Conservation (phyloP, 2,329 filamentous ascomycete genomes). For the Alternaria burnsii region DNA sequence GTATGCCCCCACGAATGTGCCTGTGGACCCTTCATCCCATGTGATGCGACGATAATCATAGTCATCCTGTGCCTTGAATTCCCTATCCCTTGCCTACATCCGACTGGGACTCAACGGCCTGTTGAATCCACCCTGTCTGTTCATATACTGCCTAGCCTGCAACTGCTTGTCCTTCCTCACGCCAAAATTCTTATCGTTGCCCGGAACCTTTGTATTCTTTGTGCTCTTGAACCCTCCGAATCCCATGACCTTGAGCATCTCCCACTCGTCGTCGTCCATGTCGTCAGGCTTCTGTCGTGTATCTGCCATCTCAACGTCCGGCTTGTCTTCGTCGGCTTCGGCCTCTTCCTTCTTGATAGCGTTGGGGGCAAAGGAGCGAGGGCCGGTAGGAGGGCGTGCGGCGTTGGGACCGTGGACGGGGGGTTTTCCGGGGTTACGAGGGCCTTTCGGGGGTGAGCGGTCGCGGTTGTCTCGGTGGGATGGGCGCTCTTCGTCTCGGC, state of each 20-base stretch:
- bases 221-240: conserved; percentile 87
- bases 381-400: conserved; percentile 18
- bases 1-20: too few species aligned
- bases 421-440: conserved; percentile 25
- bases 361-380: conserved; percentile 13
- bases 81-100: background rate
- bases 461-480: conserved; percentile 15
- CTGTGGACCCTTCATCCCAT: background rate
- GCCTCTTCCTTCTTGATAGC: conserved; percentile 15
- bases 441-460: conserved; percentile 37
- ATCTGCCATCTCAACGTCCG: conserved; percentile 42
- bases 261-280: conserved; percentile 70
- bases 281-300: conserved; percentile 43
- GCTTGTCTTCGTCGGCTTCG: conserved; percentile 19
- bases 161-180: conserved; percentile 93
- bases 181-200: conserved; percentile 80
- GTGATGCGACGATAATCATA: too few species aligned
- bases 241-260: conserved; percentile 89
- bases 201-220: conserved; percentile 86
- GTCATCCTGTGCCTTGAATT: too few species aligned
- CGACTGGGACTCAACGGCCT: conserved; percentile 67
- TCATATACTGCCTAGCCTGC: conserved; percentile 97
- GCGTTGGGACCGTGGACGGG: conserved; percentile 11
- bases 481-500: conserved; percentile 20
- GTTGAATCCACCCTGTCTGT: conserved; percentile 83